phyloP scores from a whole-genome alignment of 148 eudicot species.

The Agrostemma githago region DNA sequence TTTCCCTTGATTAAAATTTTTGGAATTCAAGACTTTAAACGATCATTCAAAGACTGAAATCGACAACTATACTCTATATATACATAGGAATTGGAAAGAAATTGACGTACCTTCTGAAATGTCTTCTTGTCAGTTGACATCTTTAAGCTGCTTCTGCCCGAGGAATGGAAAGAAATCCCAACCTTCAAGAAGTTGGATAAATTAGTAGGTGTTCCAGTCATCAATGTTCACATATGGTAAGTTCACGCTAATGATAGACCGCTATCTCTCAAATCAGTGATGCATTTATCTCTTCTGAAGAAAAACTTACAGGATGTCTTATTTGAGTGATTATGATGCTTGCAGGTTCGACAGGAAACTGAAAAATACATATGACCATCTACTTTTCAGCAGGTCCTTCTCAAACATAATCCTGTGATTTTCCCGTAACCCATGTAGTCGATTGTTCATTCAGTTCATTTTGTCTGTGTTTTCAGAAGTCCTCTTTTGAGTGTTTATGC shows the following conservation, averaged over 20 bases:
- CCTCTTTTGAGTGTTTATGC: constrained; percentile 96
- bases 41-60: not conserved
- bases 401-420: constrained; percentile 9
- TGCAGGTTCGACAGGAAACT: constrained; percentile 58
- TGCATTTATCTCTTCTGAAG: not conserved
- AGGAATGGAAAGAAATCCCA: constrained; percentile 75
- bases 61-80: not conserved
- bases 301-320: not conserved
- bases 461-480: constrained; percentile 50
- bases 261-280: too few species aligned
- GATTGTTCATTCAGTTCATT: not conserved
- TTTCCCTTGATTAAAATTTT: not conserved
- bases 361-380: constrained; percentile 8
- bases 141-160: constrained; percentile 81
- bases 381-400: constrained; percentile 75
- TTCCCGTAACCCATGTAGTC: not conserved
- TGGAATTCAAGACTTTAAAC: not conserved
- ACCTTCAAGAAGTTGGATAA: constrained; percentile 85
- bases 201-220: constrained; percentile 95
- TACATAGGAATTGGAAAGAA: not conserved
- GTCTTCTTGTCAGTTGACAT: constrained; percentile 57
- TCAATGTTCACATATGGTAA: constrained; percentile 97
- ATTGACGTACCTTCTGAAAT: constrained; percentile 19
- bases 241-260: constrained; percentile 20
- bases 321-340: constrained; percentile 3